These are phyloP conservation scores for Peniophora sp. DNA, from an alignment of 1,284 basidiomycete species.

Conservation along the genomic window DNA sequence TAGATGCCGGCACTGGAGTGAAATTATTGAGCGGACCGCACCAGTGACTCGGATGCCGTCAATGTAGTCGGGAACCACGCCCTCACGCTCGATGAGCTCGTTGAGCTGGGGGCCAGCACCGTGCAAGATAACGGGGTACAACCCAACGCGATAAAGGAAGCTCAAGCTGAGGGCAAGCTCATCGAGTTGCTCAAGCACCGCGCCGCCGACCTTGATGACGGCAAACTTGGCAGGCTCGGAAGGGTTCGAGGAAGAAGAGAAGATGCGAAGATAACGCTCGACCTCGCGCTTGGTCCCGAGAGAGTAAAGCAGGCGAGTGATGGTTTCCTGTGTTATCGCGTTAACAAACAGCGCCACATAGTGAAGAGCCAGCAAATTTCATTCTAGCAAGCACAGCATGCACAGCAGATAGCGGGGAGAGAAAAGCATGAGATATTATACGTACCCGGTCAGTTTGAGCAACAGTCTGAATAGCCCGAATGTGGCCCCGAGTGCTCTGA, in stretches of 20 bases:
- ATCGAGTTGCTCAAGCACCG: constrained; percentile 84
- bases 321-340: constrained; percentile 62
- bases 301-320: constrained; percentile 89
- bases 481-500: constrained; percentile 27
- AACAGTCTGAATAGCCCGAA: constrained; percentile 38
- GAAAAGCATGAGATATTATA: constrained; percentile 3
- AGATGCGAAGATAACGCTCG: constrained; percentile 93
- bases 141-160: constrained; percentile 88
- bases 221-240: constrained; percentile 86
- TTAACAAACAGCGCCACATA: too few relatives aligned
- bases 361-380: too few relatives aligned
- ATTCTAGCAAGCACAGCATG: background rate
- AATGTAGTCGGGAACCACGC: constrained; percentile 89
- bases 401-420: background rate
- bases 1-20: constrained; percentile 1
- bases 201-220: constrained; percentile 92
- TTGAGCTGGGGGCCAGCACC: constrained; percentile 95
- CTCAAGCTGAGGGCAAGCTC: constrained; percentile 89
- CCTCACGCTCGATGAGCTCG: constrained; percentile 83
- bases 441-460: constrained; percentile 53
- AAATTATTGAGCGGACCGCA: constrained; percentile 25
- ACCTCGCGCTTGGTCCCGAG: constrained; percentile 94
- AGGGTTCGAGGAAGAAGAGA: constrained; percentile 81
- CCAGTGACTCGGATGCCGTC: constrained; percentile 94
- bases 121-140: constrained; percentile 92